Evolutionary conservation across 495 filamentous ascomycete genomes (phyloP).

Genomic region (Penicillium odoratum): DNA sequence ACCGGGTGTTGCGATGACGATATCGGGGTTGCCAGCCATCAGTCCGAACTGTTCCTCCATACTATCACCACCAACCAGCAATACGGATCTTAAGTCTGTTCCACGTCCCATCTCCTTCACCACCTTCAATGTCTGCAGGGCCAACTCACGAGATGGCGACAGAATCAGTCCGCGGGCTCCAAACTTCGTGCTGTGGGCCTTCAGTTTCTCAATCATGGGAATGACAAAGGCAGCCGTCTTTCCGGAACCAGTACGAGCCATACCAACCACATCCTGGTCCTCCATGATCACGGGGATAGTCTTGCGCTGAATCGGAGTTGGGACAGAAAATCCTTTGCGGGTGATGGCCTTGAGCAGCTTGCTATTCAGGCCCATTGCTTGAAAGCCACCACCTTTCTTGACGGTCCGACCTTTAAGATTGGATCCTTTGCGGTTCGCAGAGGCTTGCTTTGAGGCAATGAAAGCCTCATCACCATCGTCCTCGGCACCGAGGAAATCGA

Average conservation of each 20-base stretch:
- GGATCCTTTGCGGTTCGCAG: constrained; percentile 78
- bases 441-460: constrained; percentile 81
- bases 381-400: constrained; percentile 95
- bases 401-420: constrained; percentile 81
- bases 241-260: constrained; percentile 95
- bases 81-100: constrained; percentile 82
- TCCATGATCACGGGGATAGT: constrained; percentile 90
- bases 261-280: constrained; percentile 89
- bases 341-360: constrained; percentile 85
- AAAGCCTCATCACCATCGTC: constrained; percentile 80
- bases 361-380: constrained; percentile 89
- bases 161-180: constrained; percentile 83
- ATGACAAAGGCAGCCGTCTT: constrained; percentile 98
- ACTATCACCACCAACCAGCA: constrained; percentile 93
- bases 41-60: constrained; percentile 92
- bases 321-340: constrained; percentile 90
- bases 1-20: constrained; percentile 94
- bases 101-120: constrained; percentile 91
- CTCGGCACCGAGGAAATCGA: constrained; percentile 50
- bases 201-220: constrained; percentile 93
- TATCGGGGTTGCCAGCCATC: constrained; percentile 93
- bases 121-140: constrained; percentile 92
- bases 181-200: constrained; percentile 80
- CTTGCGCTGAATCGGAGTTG: constrained; percentile 96
- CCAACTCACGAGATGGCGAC: constrained; percentile 89